phyloP scores from a whole-genome alignment of 805 yeast genomes.

The Saitoella complicata region DNA sequence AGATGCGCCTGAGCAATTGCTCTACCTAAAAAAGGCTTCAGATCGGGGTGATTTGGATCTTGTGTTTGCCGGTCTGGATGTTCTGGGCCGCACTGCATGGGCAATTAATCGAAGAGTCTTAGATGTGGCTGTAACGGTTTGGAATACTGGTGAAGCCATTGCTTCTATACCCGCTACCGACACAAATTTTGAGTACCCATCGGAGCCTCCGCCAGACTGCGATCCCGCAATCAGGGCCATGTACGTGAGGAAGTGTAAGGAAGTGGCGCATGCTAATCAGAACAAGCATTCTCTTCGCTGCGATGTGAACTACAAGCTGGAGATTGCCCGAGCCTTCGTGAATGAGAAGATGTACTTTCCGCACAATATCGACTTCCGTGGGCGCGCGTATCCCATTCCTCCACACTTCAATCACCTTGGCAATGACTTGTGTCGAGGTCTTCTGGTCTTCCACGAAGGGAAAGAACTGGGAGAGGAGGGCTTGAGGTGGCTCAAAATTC shows the following conservation, averaged over 20 bases:
- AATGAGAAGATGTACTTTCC: conserved; percentile 48
- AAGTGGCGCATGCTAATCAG: conserved; percentile 42
- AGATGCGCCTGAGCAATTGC: conserved; percentile 77
- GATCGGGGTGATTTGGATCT: conserved; percentile 45
- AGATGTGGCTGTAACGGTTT: conserved; percentile 51
- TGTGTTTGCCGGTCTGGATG: conserved; percentile 70
- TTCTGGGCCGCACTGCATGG: conserved; percentile 81
- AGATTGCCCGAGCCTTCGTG: conserved; percentile 82
- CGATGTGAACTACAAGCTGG: conserved; percentile 82
- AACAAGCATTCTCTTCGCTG: conserved; percentile 75
- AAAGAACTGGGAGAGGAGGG: conserved; percentile 37
- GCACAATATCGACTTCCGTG: conserved; percentile 48
- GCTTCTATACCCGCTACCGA: conserved; percentile 49
- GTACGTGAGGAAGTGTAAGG: conserved; percentile 49
- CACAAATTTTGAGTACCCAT: conserved; percentile 34
- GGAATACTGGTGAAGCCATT: conserved; percentile 74
- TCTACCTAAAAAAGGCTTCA: conserved; percentile 75
- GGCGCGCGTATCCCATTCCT: conserved; percentile 48
- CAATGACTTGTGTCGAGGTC: conserved; percentile 41
- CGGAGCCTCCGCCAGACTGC: conserved; percentile 43
- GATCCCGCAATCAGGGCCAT: conserved; percentile 58
- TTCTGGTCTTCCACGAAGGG: conserved; percentile 46
- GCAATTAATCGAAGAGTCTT: conserved; percentile 64
- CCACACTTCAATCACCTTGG: conserved; percentile 52
- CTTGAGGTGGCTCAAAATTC: conserved; percentile 44